Base-by-base conservation (phyloP, 305 asterid genomes). In the Solanum aculeatissimum region DNA sequence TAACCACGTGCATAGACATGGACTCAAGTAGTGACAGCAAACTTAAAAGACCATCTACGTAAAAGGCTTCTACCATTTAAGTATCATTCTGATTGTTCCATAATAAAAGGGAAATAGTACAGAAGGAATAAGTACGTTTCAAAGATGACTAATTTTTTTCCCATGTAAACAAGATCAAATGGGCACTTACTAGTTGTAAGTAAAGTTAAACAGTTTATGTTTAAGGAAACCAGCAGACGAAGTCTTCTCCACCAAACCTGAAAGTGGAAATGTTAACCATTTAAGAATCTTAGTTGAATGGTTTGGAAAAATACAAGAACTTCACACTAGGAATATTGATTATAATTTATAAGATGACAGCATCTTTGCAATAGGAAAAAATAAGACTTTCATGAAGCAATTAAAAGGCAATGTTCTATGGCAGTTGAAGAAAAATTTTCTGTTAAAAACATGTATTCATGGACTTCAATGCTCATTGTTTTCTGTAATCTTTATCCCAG, bases 191-290 rank as follows among this genome's bases (percentile, higher is more conserved):
- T 91, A 95, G 85, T 93, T 89, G 85, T 91, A 95, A 62, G 96
- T 95, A 18, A 92, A 83, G 84, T 91, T 91, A 90, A 93, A 95
- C 79, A 95, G 81, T 19, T 92, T 83, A 25, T 89, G 90, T 63
- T 90, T 91, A 75, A 95, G 84, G 68, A 88, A 65, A 58, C 98
- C 93, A 16, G 92, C 88, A 18, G 95, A 91, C 47, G 97, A 93
- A 84, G 90, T 90, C 91, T 95, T 95, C 75, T 91, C 91, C 78
- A 90, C 84, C 91, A 95, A 85, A 86, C 97, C 97, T 94, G 94
- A 55, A 84, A 82, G 25, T 27, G 68, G 79, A 68, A 51, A 57
- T 65, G 54, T 75, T 14, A 54, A 25, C 70, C n/a, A 1, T 42
- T 49, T 40, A 42, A 43, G 49, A 57, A 16, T 45, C 84, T 68